Conservation (phyloP, 139 green algal genomes). For the Ostreobium quekettii region DNA sequence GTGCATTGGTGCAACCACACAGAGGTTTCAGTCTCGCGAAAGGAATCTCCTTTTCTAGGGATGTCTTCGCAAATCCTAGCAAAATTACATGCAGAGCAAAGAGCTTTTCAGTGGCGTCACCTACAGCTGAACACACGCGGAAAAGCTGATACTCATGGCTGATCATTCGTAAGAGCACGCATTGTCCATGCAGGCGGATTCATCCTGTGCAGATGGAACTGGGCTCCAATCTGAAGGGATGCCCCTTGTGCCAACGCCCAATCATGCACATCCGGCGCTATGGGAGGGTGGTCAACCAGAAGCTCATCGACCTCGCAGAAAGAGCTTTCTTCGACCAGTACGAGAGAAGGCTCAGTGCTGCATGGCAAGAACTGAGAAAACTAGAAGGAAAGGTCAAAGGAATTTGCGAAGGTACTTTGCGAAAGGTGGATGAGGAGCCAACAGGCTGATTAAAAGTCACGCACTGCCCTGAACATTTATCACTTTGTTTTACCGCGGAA, state of each 20-base stretch:
- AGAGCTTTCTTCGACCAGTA: background rate
- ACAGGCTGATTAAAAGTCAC: too few relatives aligned
- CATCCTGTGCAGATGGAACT: background rate
- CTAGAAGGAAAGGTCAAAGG: too few relatives aligned
- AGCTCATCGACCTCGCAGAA: constrained; percentile 28
- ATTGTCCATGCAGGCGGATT: background rate
- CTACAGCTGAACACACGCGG: background rate
- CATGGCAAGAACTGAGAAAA: background rate
- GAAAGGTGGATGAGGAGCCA: too few relatives aligned
- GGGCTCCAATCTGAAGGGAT: background rate
- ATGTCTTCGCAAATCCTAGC: background rate
- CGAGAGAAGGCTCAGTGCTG: background rate
- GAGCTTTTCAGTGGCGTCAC: background rate
- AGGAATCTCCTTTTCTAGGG: background rate
- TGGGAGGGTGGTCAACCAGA: constrained; percentile 27
- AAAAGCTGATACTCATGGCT: background rate
- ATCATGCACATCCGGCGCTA: constrained; percentile 24
- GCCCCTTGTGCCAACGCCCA: background rate
- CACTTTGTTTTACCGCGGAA: too few relatives aligned
- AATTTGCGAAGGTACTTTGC: too few relatives aligned
- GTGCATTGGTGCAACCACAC: too few relatives aligned
- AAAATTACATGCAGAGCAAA: background rate
- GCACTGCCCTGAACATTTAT: too few relatives aligned
- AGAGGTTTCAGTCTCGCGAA: too few relatives aligned
- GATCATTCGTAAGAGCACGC: background rate